Evolutionary conservation across 257 asterid genomes (phyloP), one percentile per base, ranked within the genome.

Genomic region (Solanum pimpinellifolium): DNA sequence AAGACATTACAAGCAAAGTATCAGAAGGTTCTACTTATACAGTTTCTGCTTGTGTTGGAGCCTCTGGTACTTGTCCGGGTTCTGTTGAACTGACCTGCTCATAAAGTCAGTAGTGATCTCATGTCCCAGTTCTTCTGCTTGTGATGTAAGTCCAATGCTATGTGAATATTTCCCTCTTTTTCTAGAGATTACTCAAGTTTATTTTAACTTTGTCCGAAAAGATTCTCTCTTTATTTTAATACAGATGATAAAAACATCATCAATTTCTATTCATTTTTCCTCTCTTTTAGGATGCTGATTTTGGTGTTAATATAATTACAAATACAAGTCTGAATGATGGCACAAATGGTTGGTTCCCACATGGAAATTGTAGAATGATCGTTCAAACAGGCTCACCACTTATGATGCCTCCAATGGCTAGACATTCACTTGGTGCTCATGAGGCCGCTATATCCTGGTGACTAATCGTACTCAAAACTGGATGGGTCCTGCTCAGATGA

Each of bases 401-500:
- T 84, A 94, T 92, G 78, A 90, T 92, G 88, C 99, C 98, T 92
- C 94, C 99, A n/a, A 94, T 94, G 96, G 99, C 96, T 70, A 89
- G 89, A 88, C 95, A 89, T 42, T 94, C 99, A n/a, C 96, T 95
- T 5, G 96, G 98, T 83, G 78, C 91, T 80, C 95, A 93, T 59
- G 94, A 89, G 98, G 99, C 41, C 90, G 90, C 25, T 95, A 92
- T 90, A 90, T 95, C 87, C 93, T 90, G 21, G 96, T 88, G 86
- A 91, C 94, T 5, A 90, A 91, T 66, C 98, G 99, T 84, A 92
- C 97, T 82, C 98, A 95, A 88, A 91, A 92, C 6, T 97, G 98
- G 98, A 97, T 95, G 98, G 98, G 98, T 37, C 99, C 98, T 0
- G 98, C 99, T 84, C 99, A 97, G 91, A 92, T 88, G 66, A 92